Percentiles rank a stretch among this genome's conserved stretches.
These are phyloP conservation scores for Polygonum aviculare DNA, from an alignment of 148 eudicot genomes.

Conservation along the genomic window DNA sequence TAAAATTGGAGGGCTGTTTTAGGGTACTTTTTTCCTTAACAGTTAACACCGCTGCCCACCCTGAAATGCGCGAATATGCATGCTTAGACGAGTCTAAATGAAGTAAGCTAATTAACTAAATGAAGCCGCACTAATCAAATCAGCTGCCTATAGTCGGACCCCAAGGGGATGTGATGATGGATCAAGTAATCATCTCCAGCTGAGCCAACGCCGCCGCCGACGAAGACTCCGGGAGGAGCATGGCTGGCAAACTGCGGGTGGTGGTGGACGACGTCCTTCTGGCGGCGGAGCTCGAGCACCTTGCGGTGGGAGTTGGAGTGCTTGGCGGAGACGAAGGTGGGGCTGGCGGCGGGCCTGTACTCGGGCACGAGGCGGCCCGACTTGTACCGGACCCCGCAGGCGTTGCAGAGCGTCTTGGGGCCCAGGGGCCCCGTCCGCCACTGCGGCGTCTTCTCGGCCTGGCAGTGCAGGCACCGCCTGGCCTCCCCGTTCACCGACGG, in stretches of 20 bases:
- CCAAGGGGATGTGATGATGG: conserved; percentile 37
- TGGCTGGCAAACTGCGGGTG: conserved; percentile 30
- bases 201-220: not conserved
- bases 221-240: conserved; percentile 3
- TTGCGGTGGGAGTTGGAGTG: conserved; percentile 96
- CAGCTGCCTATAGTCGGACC: conserved; percentile 57
- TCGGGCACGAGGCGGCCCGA: conserved; percentile 94
- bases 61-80: conserved; percentile 3
- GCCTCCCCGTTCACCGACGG: not conserved
- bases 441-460: conserved; percentile 89
- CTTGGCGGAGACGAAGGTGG: conserved; percentile 64
- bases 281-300: conserved; percentile 82
- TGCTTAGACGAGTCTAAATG: not conserved
- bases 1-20: not conserved
- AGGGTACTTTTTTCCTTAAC: too few species aligned
- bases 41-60: not conserved
- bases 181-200: conserved; percentile 56
- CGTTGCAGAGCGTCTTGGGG: conserved; percentile 87
- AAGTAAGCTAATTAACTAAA: not conserved
- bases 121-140: conserved; percentile 21
- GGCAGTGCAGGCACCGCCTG: conserved; percentile 78
- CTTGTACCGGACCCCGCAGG: conserved; percentile 92
- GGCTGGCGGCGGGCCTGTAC: conserved; percentile 94
- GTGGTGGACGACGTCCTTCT: conserved; percentile 44
- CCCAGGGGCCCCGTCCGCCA: conserved; percentile 98